Percentiles rank a stretch among this genome's conserved stretches.
Conservation (phyloP, 345 rosid genomes). For the Boechera divaricarpa region DNA sequence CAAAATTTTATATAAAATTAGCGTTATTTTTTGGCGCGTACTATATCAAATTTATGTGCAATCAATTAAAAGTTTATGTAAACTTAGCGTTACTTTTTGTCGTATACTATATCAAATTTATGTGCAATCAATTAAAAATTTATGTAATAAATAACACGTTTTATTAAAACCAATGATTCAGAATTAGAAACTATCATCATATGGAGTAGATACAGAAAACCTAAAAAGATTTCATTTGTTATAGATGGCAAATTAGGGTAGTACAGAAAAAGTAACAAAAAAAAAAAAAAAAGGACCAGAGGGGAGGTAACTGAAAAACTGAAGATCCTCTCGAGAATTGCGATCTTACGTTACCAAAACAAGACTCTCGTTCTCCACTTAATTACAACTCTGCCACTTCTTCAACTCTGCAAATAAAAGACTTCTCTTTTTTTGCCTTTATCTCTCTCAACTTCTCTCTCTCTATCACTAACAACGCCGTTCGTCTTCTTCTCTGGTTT, state of each 20-base stretch:
- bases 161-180: not conserved
- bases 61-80: not conserved
- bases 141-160: not conserved
- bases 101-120: too few species aligned
- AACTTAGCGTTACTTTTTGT: not conserved
- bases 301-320: slow-evolving; percentile 32
- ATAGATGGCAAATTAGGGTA: not conserved
- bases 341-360: slow-evolving; percentile 39
- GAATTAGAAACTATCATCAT: slow-evolving; percentile 6
- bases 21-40: not conserved
- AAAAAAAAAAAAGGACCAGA: not conserved
- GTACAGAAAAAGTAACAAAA: not conserved
- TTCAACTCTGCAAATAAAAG: slow-evolving; percentile 29
- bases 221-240: not conserved
- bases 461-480: slow-evolving; percentile 13
- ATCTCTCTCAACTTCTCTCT: not conserved
- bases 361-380: slow-evolving; percentile 29
- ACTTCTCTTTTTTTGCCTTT: not conserved
- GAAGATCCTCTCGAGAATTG: slow-evolving; percentile 37
- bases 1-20: not conserved
- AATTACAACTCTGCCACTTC: slow-evolving; percentile 37
- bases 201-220: not conserved
- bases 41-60: not conserved
- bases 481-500: slow-evolving; percentile 19
- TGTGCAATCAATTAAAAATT: not conserved